Conservation (phyloP, 164 flowering plant species). For the Saururus chinensis region DNA sequence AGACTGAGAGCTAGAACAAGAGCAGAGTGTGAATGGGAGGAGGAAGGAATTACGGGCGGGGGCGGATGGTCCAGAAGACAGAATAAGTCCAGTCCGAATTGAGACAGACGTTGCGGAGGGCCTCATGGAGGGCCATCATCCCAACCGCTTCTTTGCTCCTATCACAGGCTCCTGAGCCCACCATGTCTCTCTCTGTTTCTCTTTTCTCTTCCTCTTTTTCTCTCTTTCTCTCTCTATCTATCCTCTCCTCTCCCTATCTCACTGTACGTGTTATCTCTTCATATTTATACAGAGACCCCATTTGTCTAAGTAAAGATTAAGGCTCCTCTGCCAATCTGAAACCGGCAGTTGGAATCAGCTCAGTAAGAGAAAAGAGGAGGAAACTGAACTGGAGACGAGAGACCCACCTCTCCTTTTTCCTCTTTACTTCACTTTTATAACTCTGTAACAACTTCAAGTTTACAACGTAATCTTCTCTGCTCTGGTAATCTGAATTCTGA, state of each 20-base stretch:
- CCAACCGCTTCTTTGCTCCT: conserved; percentile 99
- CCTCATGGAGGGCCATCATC: conserved; percentile 99
- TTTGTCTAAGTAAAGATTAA: too few relatives aligned
- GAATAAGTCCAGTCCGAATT: conserved; percentile 74
- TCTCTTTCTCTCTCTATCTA: conserved; percentile 4
- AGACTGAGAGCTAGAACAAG: not conserved
- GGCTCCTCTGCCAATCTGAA: not conserved
- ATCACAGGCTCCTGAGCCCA: conserved; percentile 57
- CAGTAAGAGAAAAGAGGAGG: not conserved
- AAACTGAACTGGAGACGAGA: not conserved
- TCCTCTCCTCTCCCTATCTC: not conserved
- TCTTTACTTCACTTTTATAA: not conserved
- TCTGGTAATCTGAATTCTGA: too few relatives aligned
- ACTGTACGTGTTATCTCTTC: not conserved
- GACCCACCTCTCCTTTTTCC: not conserved
- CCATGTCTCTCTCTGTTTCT: conserved; percentile 44
- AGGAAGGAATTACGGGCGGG: conserved; percentile 11
- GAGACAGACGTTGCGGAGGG: conserved; percentile 87
- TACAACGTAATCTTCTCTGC: not conserved
- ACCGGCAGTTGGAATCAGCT: not conserved
- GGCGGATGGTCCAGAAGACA: conserved; percentile 19
- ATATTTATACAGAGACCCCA: not conserved
- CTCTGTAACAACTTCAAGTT: not conserved
- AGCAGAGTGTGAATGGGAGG: not conserved
- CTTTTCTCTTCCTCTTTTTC: conserved; percentile 12